These are phyloP conservation scores for Alliaria petiolata DNA, from an alignment of 345 rosid genomes.

Conservation along the genomic window DNA sequence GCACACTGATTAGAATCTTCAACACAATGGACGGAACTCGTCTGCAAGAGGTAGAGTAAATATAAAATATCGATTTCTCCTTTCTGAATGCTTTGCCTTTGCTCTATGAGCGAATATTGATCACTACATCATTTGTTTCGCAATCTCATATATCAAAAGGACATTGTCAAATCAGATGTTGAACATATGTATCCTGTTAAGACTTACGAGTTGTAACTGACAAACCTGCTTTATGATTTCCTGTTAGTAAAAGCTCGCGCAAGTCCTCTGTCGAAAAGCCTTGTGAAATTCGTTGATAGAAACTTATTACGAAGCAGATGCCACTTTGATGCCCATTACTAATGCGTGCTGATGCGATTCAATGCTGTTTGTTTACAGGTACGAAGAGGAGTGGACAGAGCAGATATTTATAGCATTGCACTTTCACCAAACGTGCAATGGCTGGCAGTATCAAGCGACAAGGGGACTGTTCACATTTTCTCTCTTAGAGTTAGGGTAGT, in stretches of 20 bases:
- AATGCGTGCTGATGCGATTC: neutral
- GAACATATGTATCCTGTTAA: too few species aligned
- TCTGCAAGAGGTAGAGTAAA: constrained; percentile 65
- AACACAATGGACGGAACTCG: constrained; percentile 90
- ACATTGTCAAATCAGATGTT: too few species aligned
- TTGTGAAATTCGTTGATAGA: neutral
- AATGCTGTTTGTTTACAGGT: constrained; percentile 44
- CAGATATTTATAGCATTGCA: constrained; percentile 76
- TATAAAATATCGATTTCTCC: neutral
- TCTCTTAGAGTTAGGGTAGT: constrained; percentile 76
- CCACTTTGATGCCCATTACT: neutral
- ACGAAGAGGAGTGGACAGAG: constrained; percentile 82
- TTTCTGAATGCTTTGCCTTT: neutral
- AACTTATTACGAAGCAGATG: neutral
- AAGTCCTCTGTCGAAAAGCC: neutral
- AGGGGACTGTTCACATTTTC: constrained; percentile 83
- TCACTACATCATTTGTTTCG: neutral
- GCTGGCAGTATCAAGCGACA: constrained; percentile 88
- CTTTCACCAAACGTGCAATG: constrained; percentile 73
- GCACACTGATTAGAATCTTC: constrained; percentile 85
- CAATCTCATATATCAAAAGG: neutral
- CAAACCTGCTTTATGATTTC: neutral
- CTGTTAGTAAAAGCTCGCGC: neutral
- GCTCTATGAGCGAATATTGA: neutral
- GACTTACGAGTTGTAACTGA: neutral